These are phyloP conservation scores for Pythium scleroteichum DNA, from an alignment of 352 stramenopile species.

Conservation along the genomic window DNA sequence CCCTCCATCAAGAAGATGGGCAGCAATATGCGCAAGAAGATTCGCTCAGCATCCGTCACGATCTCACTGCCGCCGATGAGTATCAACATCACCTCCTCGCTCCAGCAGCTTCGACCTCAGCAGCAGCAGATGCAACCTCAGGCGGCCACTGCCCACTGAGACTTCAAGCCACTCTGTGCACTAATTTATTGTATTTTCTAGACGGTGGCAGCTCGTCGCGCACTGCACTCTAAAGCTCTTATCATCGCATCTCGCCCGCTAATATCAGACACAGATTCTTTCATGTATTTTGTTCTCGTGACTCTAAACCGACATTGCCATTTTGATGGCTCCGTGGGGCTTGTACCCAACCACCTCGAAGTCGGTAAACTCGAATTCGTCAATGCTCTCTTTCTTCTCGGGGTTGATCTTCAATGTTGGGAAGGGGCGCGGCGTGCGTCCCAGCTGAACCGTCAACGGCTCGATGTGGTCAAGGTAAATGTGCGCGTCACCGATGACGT, in stretches of 20 bases:
- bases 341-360: conserved; percentile 97
- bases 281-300: neutral
- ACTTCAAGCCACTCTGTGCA: neutral
- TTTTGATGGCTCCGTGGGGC: conserved; percentile 97
- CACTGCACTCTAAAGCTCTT: no score
- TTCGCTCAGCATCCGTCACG: conserved; percentile 60
- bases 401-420: conserved; percentile 93
- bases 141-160: conserved; percentile 14
- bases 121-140: conserved; percentile 21
- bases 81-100: conserved; percentile 59
- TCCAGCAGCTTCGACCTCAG: conserved; percentile 45
- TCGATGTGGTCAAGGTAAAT: conserved; percentile 99
- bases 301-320: conserved; percentile 97
- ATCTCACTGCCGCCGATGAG: conserved; percentile 77
- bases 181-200: conserved; percentile 12
- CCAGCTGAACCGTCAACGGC: conserved; percentile 95
- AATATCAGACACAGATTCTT: neutral
- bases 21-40: conserved; percentile 61
- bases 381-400: conserved; percentile 89
- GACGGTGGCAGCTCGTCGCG: conserved; percentile 1
- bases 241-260: neutral
- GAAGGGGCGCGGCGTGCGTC: conserved; percentile 92
- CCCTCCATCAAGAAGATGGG: conserved; percentile 66
- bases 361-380: conserved; percentile 95
- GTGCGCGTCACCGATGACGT: conserved; percentile 99